Base-by-base conservation (phyloP, 2,329 filamentous ascomycete genomes). In the Davidsoniella virescens region DNA sequence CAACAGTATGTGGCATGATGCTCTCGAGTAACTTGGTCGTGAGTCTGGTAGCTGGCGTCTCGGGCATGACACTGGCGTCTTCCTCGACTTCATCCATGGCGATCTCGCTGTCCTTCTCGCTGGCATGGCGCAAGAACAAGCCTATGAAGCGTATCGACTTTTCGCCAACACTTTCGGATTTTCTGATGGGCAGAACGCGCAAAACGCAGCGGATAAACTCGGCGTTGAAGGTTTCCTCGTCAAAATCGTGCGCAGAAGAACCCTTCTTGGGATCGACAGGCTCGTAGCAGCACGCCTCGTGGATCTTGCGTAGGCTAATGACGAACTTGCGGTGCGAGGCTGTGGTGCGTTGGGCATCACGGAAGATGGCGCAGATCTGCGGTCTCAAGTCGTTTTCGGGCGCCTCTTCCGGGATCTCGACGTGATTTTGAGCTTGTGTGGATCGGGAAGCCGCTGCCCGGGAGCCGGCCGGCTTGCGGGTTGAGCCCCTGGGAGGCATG, bases 291-390 rank as follows among this genome's bases (percentile, higher is more conserved):
- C 87, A 94, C 37, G 81, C 72, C 62, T 95, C 90, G 60, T 96
- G 90, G 41, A 94, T 75, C 65, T 94, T 95, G 55, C 90, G 80
- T 54, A 98, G 68, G 46, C 80, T 87, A 54, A 95, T 84, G 3
- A 84, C 82, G 0, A 94, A 74, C 62, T 96, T 96, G 54, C 90
- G 74, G 63, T 98, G 92, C 2, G 85, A 85, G 1, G 88, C 87
- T 0, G 84, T 93, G 1, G 85, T 93, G 58, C 82, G 81, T 64
- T 98, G 92, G 33, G 90, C 87, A 63, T 88, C 84, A 56, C 75
- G 73, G 60, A 88, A 88, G 45, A 87, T 73, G 50, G 73, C 66
- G 61, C 80, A 83, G 48, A 94, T 72, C 60, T 84, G 82, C 36
- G 72, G 74, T 59, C 88, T 83, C 57, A 95, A 68, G 14, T 74